phyloP scores from a whole-genome alignment of 306 rosid species.

The Styphnolobium japonicum region DNA sequence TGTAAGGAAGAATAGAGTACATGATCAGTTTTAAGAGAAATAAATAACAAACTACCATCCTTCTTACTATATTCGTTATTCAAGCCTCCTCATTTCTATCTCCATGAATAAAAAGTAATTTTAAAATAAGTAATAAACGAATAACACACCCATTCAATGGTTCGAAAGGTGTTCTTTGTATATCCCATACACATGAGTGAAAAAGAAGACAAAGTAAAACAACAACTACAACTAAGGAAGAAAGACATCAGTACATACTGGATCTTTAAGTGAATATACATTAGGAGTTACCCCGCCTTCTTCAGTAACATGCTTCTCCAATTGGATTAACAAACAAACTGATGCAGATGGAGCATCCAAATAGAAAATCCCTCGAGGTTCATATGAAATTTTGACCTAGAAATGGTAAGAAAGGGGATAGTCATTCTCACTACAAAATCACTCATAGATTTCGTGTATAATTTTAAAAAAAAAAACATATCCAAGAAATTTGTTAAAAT shows the following conservation, averaged over 20 bases:
- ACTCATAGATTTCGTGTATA: not conserved
- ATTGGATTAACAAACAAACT: conserved; percentile 90
- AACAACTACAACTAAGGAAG: not conserved
- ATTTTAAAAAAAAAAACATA: not conserved
- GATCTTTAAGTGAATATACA: conserved; percentile 95
- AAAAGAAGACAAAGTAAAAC: not conserved
- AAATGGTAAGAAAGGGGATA: conserved; percentile 21
- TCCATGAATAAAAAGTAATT: not conserved
- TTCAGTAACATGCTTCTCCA: conserved; percentile 96
- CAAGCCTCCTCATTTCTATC: not conserved
- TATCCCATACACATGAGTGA: not conserved
- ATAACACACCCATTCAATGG: not conserved
- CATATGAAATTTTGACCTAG: conserved; percentile 56
- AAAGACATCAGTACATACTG: conserved; percentile 53
- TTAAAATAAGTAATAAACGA: not conserved
- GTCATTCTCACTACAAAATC: conserved; percentile 15
- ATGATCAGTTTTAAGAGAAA: conserved; percentile 1
- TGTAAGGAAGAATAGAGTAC: not conserved
- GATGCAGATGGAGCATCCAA: conserved; percentile 94
- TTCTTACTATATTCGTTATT: not conserved
- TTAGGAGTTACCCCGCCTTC: conserved; percentile 93
- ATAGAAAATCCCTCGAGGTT: conserved; percentile 75
- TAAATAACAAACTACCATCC: not conserved
- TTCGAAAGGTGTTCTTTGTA: not conserved
- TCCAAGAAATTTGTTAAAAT: not conserved